Conservation (phyloP, 139 green algal species). For the Pedinophyceae sp. region DNA sequence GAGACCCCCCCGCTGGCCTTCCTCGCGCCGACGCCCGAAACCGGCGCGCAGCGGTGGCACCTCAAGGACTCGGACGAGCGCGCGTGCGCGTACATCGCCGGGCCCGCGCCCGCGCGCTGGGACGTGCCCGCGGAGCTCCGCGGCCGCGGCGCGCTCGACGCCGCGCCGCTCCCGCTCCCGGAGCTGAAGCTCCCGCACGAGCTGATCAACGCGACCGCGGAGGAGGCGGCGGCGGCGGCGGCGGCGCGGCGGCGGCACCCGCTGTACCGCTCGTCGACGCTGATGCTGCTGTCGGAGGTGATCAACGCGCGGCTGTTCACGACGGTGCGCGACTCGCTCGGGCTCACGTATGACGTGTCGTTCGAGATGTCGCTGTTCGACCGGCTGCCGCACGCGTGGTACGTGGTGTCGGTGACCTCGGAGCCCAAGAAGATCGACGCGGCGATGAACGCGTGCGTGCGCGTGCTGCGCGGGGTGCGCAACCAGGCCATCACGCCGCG, state of each 20-base stretch:
- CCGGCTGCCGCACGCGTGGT: slow-evolving; percentile 56
- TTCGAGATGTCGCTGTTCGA: slow-evolving; percentile 80
- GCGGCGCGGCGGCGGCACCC: slow-evolving; percentile 54
- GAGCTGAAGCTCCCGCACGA: too few species aligned
- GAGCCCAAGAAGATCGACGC: slow-evolving; percentile 90
- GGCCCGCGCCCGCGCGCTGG: slow-evolving; percentile 68
- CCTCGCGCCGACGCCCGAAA: slow-evolving; percentile 2
- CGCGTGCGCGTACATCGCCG: slow-evolving; percentile 77
- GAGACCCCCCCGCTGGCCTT: slow-evolving; percentile 17
- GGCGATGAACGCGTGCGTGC: slow-evolving; percentile 61
- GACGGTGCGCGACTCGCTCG: slow-evolving; percentile 82
- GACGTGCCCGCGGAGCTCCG: slow-evolving; percentile 45
- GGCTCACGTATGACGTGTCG: slow-evolving; percentile 95
- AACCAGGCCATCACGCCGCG: slow-evolving; percentile 38
- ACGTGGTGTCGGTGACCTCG: slow-evolving; percentile 76
- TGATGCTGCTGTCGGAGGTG: slow-evolving; percentile 76
- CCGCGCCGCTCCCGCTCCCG: slow-evolving; percentile 4
- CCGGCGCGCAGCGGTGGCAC: slow-evolving; percentile 43
- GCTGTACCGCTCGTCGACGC: slow-evolving; percentile 55
- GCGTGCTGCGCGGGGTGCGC: slow-evolving; percentile 53
- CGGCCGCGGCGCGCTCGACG: slow-evolving; percentile 7
- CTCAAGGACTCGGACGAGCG: slow-evolving; percentile 85
- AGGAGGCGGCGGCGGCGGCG: slow-evolving; percentile 12
- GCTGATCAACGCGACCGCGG: too few species aligned
- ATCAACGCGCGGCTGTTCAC: slow-evolving; percentile 94